Evolutionary conservation across 1,284 basidiomycete genomes (phyloP), one percentile per base, ranked within the genome.

Genomic region (Boletellus deceptivus): DNA sequence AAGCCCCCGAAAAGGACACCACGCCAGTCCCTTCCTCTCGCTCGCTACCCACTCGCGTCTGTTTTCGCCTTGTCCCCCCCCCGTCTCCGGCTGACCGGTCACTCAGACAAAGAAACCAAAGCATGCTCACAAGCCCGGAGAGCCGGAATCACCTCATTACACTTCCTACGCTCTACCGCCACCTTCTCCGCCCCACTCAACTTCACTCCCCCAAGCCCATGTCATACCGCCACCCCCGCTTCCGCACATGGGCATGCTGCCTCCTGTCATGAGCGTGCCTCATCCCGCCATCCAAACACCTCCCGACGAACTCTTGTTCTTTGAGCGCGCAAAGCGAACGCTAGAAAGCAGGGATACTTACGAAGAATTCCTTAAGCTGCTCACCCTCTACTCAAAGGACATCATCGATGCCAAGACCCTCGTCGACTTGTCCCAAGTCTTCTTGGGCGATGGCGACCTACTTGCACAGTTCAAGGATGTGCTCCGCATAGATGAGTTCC

Each of bases 221-320:
- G 48, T 58, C 52, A 60, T 69, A 48, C 65, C 66, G 44, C 57
- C 63, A 7, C 56, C 62, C 4, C 49, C 63, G n/a, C 63, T 67
- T 31, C 70, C 65, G 34, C 68, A 67, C 56, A 67, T 63, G 55
- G 61, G 61, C 47, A 60, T 65, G 53, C 54, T 68, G 31, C 71
- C 67, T 55, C 52, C 56, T 29, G 59, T 63, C 43, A 58, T 61
- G 16, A 52, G 44, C 55, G 46, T 63, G 25, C 55, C 70, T 53
- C 62, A 66, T 52, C 43, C 61, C 37, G 52, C 60, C 50, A 64
- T 67, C 13, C 69, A 68, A 49, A 58, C 71, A 2, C 78, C 86
- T 3, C 81, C 86, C n/a, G 91, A 93, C 57, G 94, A 97, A 64
- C 80, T 96, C 22, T 75, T 89, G 13, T 98, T 98, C 78, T 98